phyloP scores from a whole-genome alignment of 169 alveolate species.

The Plasmodium billcollinsi region DNA sequence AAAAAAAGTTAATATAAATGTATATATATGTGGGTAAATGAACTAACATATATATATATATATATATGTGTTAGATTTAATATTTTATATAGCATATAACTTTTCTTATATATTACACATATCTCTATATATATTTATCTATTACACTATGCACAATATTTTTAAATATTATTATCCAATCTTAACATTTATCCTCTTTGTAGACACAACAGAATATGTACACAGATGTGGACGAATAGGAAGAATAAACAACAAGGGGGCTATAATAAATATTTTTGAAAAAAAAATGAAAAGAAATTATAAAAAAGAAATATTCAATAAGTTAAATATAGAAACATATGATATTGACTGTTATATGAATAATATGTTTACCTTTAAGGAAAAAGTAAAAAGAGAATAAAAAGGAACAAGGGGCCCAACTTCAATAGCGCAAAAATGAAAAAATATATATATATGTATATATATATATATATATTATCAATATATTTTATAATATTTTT shows the following conservation, averaged over 20 bases:
- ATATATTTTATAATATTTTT: too few species aligned
- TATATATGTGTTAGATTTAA: background rate
- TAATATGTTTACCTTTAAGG: conserved; percentile 41
- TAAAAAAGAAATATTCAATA: conserved; percentile 21
- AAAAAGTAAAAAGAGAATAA: background rate
- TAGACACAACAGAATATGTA: conserved; percentile 36
- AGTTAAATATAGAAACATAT: conserved; percentile 23
- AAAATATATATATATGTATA: too few species aligned
- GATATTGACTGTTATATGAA: conserved; percentile 72
- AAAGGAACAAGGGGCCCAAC: background rate
- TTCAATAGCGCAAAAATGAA: too few species aligned
- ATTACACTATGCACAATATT: background rate
- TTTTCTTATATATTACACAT: conserved; percentile 2
- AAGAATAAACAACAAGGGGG: conserved; percentile 70
- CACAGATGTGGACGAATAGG: conserved; percentile 77
- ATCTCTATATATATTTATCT: background rate
- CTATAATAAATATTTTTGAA: conserved; percentile 59
- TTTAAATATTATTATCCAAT: too few species aligned
- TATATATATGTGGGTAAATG: background rate
- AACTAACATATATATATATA: background rate
- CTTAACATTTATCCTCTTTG: background rate
- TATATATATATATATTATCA: too few species aligned
- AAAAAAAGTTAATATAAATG: background rate
- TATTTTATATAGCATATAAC: too few species aligned
- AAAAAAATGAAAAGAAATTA: conserved; percentile 25